Conservation (phyloP, 495 filamentous ascomycete genomes). For the Aspergillus steynii region DNA sequence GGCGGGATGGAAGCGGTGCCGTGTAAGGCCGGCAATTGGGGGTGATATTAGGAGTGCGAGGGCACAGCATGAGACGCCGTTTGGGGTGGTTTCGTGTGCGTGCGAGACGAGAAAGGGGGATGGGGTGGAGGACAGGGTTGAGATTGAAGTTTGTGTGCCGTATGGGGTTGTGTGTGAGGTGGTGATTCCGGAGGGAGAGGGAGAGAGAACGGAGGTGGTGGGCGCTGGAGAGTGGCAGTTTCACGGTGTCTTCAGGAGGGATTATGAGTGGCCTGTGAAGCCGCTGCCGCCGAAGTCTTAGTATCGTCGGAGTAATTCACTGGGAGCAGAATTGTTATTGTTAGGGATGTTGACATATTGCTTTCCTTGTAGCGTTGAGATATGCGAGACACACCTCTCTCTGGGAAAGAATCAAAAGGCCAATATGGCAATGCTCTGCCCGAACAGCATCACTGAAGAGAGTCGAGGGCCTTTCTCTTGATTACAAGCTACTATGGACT, state of each 20-base stretch:
- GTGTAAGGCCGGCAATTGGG: conserved; percentile 5
- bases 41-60: conserved; percentile 1
- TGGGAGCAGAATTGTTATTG: background rate
- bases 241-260: background rate
- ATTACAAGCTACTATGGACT: no score
- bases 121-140: background rate
- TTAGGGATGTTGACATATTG: no score
- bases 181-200: background rate
- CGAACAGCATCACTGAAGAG: no score
- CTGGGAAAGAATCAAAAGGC: no score
- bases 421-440: no score
- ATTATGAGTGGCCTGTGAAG: conserved; percentile 1
- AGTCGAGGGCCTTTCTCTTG: no score
- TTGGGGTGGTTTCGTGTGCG: background rate
- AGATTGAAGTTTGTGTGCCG: background rate
- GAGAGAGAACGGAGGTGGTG: background rate
- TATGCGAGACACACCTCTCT: no score
- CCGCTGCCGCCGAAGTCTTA: background rate
- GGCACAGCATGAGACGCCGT: background rate
- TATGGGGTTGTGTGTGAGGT: background rate
- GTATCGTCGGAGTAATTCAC: no score
- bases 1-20: conserved; percentile 14
- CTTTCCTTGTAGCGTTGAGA: no score
- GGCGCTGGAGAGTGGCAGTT: background rate
- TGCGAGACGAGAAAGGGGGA: background rate